Evolutionary conservation across 176 grass and related monocot genomes (phyloP).

Genomic region (Secale cereale): DNA sequence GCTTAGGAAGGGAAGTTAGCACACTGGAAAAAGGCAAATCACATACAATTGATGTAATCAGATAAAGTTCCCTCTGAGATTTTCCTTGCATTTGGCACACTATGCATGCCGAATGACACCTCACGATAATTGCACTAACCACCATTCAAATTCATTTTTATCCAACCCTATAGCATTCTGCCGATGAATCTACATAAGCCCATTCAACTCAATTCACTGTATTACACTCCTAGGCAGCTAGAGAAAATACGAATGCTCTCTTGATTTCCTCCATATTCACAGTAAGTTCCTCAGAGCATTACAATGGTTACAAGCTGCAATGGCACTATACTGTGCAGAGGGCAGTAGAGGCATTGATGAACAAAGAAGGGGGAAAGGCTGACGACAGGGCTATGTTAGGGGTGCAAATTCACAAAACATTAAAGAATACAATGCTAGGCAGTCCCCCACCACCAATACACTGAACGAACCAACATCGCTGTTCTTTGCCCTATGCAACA

Average conservation of each 20-base stretch:
- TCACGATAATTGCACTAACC: neutral
- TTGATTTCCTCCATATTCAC: neutral
- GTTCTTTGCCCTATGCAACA: conserved; percentile 6
- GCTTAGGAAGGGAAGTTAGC: neutral
- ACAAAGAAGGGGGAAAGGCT: neutral
- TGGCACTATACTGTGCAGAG: neutral
- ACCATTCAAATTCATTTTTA: neutral
- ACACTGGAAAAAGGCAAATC: neutral
- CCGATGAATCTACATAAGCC: neutral
- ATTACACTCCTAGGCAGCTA: neutral
- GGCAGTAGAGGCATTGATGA: neutral
- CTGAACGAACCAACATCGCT: conserved; percentile 1
- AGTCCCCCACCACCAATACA: neutral
- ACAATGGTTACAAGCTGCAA: neutral
- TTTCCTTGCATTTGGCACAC: neutral
- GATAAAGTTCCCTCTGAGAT: neutral
- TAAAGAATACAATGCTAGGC: neutral
- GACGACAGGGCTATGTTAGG: neutral
- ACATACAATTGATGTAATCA: neutral
- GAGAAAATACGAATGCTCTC: conserved; percentile 12
- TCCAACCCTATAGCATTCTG: neutral
- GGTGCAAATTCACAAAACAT: neutral
- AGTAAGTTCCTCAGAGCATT: neutral
- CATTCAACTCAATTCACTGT: neutral
- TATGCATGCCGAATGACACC: neutral